Evolutionary conservation across 805 yeast genomes (phyloP).

Genomic region (Yarrowia sp.): DNA sequence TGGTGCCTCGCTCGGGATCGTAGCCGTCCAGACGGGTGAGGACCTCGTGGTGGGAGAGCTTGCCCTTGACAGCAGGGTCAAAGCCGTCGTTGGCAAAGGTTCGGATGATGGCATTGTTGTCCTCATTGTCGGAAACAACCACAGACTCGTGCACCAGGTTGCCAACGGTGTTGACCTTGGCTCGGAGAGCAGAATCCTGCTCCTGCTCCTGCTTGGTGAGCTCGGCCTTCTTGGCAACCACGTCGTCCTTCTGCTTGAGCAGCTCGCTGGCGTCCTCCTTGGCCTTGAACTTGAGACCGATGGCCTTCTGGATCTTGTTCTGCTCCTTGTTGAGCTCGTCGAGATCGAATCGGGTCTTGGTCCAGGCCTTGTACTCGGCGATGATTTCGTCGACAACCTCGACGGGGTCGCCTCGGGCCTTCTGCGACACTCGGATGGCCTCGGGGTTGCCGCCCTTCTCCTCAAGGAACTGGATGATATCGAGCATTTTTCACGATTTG

Average conservation of each 20-base stretch:
- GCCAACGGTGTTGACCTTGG: slow-evolving; percentile 88
- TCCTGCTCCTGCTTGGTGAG: slow-evolving; percentile 73
- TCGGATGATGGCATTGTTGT: slow-evolving; percentile 83
- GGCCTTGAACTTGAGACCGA: slow-evolving; percentile 89
- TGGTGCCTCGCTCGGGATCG: slow-evolving; percentile 98
- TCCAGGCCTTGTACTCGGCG: slow-evolving; percentile 90
- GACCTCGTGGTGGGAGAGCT: slow-evolving; percentile 95
- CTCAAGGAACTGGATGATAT: slow-evolving; percentile 86
- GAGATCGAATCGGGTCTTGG: slow-evolving; percentile 83
- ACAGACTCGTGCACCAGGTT: slow-evolving; percentile 94
- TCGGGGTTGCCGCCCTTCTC: slow-evolving; percentile 98
- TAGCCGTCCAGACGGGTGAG: slow-evolving; percentile 94
- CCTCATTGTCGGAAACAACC: slow-evolving; percentile 87
- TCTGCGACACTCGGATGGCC: slow-evolving; percentile 83
- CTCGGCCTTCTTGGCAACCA: slow-evolving; percentile 72
- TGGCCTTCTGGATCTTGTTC: slow-evolving; percentile 90
- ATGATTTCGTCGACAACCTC: slow-evolving; percentile 96
- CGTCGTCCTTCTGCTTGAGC: slow-evolving; percentile 77
- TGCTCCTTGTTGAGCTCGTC: slow-evolving; percentile 88
- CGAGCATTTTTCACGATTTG: slow-evolving; percentile 68
- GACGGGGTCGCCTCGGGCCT: slow-evolving; percentile 91
- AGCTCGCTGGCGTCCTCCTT: slow-evolving; percentile 93
- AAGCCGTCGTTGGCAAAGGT: slow-evolving; percentile 85
- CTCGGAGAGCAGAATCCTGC: slow-evolving; percentile 75
- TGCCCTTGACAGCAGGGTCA: slow-evolving; percentile 74